Evolutionary conservation across 2,329 filamentous ascomycete species (phyloP), one percentile per base, ranked within the genome.

Genomic region (Colletotrichum camelliae): DNA sequence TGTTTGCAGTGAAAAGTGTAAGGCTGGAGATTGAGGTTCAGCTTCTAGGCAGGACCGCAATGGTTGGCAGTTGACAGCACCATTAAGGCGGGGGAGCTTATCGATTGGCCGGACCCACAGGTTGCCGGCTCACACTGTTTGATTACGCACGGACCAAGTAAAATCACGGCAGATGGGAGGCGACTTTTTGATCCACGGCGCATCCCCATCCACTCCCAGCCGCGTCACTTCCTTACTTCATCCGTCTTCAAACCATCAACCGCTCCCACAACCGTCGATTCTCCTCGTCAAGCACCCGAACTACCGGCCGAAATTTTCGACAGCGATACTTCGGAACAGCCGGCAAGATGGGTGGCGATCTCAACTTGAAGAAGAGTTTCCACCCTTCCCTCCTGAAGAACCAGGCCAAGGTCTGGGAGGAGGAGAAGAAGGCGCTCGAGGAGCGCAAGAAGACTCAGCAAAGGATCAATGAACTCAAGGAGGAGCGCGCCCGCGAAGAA

Each of bases 291-390:
- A 27, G 33, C 12, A 35, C 58, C n/a, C 27, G 24, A 9, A 60
- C 57, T 18, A 60, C 57, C 15, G 24, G 12, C 52, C 37, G 21
- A 29, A n/a, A 39, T 7, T 7, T 12, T 24, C 37, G 29, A 60
- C 37, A 18, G 31, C 9, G 31, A 31, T 37, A 27, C 10, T 10
- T 10, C 7, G 31, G 29, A 21, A 16, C 27, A 24, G 12, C 39
- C 82, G 84, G 80, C 87, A 94, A 86, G 78, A 98, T 97, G 94
- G 96, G 96, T 83, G 96, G 96, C 83, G 96, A 98, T 90, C 91
- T 99, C 82, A 98, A 98, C 83, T 87, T 98, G 81, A 98, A 98
- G 87, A 95, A 96, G 86, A 94, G 95, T 89, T 99, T 96, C 93
- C 96, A 99, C 86, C 96, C 97, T 76, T 92, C 93, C 80, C 90